Evolutionary conservation across 306 rosid species (phyloP).

Genomic region (Ceratonia siliqua): DNA sequence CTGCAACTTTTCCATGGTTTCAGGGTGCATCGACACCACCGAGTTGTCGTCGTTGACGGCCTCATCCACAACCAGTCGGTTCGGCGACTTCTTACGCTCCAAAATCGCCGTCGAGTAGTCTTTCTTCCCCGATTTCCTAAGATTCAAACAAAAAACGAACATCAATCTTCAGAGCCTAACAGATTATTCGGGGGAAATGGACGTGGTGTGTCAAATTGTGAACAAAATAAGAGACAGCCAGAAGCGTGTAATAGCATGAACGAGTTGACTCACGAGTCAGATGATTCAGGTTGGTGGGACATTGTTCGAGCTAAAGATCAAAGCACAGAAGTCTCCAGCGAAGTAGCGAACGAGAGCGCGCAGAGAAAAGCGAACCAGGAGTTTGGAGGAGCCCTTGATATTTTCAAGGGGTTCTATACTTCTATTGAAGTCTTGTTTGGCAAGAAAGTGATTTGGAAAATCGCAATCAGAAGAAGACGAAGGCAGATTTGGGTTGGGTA

Average conservation of each 20-base stretch:
- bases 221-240: background rate
- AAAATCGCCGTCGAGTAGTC: conserved; percentile 61
- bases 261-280: conserved; percentile 51
- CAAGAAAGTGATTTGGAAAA: too few relatives aligned
- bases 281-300: conserved; percentile 54
- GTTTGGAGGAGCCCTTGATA: background rate
- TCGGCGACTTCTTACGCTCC: conserved; percentile 62
- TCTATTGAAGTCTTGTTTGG: background rate
- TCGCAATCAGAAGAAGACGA: too few relatives aligned
- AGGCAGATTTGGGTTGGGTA: too few relatives aligned
- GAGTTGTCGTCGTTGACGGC: conserved; percentile 62
- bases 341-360: background rate
- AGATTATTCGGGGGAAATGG: too few relatives aligned
- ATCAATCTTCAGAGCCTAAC: background rate
- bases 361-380: background rate
- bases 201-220: too few relatives aligned
- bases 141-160: background rate
- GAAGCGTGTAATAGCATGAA: background rate
- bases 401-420: background rate
- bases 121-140: conserved; percentile 51
- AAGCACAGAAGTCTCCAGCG: background rate
- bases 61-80: conserved; percentile 53
- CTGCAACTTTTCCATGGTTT: conserved; percentile 56
- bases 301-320: conserved; percentile 32
- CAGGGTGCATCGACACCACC: conserved; percentile 51